These are phyloP conservation scores for Globisporangium acanthophoron DNA, from an alignment of 352 stramenopile genomes.

Conservation along the genomic window DNA sequence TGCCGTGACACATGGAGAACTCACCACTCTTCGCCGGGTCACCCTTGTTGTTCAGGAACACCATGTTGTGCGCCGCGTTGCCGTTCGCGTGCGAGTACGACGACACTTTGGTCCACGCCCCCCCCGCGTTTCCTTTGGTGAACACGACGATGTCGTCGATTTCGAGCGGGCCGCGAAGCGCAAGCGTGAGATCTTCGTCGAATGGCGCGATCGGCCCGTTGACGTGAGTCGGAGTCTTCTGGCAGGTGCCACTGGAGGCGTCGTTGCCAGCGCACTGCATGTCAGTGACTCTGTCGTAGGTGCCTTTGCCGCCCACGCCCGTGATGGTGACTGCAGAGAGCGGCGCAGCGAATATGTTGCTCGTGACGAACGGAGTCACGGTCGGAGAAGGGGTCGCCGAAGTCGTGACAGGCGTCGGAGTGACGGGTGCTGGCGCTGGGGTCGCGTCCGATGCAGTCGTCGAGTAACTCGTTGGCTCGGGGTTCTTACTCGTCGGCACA, in stretches of 20 bases:
- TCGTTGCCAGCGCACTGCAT: slow-evolving; percentile 19
- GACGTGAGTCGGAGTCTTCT: slow-evolving; percentile 17
- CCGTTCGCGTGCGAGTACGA: slow-evolving; percentile 19
- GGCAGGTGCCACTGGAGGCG: slow-evolving; percentile 11
- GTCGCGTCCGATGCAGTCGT: not conserved
- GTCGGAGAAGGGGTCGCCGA: not conserved
- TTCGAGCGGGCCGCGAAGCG: slow-evolving; percentile 32
- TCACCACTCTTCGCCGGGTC: slow-evolving; percentile 23
- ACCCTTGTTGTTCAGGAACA: slow-evolving; percentile 54
- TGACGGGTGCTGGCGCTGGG: not conserved
- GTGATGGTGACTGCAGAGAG: slow-evolving; percentile 21
- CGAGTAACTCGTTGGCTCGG: not conserved
- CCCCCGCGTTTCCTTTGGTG: slow-evolving; percentile 2
- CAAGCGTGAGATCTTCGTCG: slow-evolving; percentile 38
- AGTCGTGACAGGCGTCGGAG: not conserved
- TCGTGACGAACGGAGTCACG: not conserved
- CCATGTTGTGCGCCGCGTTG: slow-evolving; percentile 27
- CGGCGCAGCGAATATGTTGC: slow-evolving; percentile 1
- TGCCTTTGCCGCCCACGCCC: slow-evolving; percentile 19
- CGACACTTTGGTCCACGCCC: slow-evolving; percentile 23
- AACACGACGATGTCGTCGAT: slow-evolving; percentile 41
- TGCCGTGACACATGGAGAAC: slow-evolving; percentile 36
- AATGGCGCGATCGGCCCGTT: slow-evolving; percentile 32
- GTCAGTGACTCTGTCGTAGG: slow-evolving; percentile 28
- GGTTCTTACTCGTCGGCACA: not conserved